These are phyloP conservation scores for Earliella scabrosa DNA, from an alignment of 1,284 basidiomycete genomes.

Conservation along the genomic window DNA sequence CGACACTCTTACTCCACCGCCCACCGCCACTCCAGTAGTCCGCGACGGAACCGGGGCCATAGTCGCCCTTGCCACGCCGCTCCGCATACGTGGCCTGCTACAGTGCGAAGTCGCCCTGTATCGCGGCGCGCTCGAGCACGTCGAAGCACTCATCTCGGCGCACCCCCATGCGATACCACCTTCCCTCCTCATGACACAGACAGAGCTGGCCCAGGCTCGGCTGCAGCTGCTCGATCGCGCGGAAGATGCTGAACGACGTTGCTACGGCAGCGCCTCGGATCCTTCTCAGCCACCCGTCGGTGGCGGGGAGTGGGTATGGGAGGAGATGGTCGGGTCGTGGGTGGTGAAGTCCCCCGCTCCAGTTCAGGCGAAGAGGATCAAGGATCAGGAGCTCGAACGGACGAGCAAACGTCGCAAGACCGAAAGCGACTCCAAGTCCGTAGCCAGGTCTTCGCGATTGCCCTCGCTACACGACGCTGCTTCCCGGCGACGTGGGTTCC, in stretches of 20 bases:
- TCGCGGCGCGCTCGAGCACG: slow-evolving; percentile 50
- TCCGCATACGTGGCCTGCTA: slow-evolving; percentile 41
- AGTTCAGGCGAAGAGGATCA: slow-evolving; percentile 11
- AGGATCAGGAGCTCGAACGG: neutral
- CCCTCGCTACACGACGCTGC: neutral
- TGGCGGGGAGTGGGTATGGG: slow-evolving; percentile 46
- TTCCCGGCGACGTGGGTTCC: neutral
- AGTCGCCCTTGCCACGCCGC: slow-evolving; percentile 36
- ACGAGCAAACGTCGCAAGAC: slow-evolving; percentile 10
- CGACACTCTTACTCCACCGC: slow-evolving; percentile 18
- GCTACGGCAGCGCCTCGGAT: slow-evolving; percentile 34
- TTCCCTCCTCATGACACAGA: slow-evolving; percentile 6
- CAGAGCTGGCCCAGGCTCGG: slow-evolving; percentile 39
- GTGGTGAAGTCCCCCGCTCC: slow-evolving; percentile 39
- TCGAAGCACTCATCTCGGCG: slow-evolving; percentile 41
- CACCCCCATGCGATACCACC: slow-evolving; percentile 14
- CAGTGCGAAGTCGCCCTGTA: slow-evolving; percentile 57
- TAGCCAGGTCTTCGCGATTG: neutral
- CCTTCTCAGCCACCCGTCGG: slow-evolving; percentile 6
- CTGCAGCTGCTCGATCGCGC: slow-evolving; percentile 48
- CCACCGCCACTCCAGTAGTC: neutral
- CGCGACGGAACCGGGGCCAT: slow-evolving; percentile 21
- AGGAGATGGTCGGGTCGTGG: slow-evolving; percentile 48
- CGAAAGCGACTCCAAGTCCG: neutral
- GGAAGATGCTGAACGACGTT: slow-evolving; percentile 52